Evolutionary conservation across 2,329 filamentous ascomycete genomes (phyloP), one percentile per base, ranked within the genome.

Genomic region (Xylaria sp.): DNA sequence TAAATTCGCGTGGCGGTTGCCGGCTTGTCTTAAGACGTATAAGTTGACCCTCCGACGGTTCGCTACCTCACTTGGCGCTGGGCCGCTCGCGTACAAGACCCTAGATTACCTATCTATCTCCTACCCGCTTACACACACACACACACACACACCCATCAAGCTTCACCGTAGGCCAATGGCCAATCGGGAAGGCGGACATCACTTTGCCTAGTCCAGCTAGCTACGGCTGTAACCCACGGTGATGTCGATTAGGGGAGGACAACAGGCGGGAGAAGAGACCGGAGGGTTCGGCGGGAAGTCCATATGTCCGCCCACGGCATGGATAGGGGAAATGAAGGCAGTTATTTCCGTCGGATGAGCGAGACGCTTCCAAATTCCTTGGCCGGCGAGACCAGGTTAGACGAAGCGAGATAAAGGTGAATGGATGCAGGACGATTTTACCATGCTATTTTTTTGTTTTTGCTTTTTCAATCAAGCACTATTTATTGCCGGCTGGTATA

Each of bases 311-410:
- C n/a, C n/a, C n/a, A 40, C 20, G n/a, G 34, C 43, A 17, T 29
- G 37, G 44, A 29, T 16, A 39, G 11, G 18, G 44, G 44, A 48
- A 22, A 17, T 18, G 7, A 44, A 34, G 29, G 50, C 29, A 37
- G 20, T 34, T 55, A 48, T 56, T 34, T 46, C 45, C 51, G 51
- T 54, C 37, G 49, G 56, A 54, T 54, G 58, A 54, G 60, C 60
- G 60, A 63, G 44, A 61, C 60, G 60, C 60, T 44, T 59, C 50
- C 55, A 34, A 39, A 44, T 58, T 50, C 48, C 9, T 13, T 34
- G 4, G 16, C 29, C 8, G 4, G 3, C 9, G 54, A 50, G 50
- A 56, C 49, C 34, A 55, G 55, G 52, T 57, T 50, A 58, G 58
- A 60, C 50, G 58, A 58, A 52, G 55, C 57, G 52, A 58, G 22